Evolutionary conservation across 441 rosid species (phyloP).

Genomic region (Aquilaria agallochum): DNA sequence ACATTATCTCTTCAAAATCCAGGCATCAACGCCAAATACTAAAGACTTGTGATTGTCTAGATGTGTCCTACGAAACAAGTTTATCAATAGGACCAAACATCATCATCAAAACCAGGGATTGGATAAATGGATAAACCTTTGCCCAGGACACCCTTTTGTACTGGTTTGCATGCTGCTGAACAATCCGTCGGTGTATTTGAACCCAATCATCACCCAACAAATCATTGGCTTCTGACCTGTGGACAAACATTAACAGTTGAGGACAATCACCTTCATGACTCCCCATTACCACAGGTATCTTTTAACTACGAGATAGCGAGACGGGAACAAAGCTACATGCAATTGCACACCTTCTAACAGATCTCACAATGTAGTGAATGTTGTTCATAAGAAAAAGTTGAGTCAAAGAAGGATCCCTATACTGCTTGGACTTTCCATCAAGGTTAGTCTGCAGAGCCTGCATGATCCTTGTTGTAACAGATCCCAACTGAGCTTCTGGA

Average conservation of each 20-base stretch:
- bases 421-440: conserved; percentile 92
- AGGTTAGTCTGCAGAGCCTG: conserved; percentile 81
- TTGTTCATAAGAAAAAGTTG: conserved; percentile 93
- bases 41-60: too few species aligned
- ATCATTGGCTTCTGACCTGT: conserved; percentile 96
- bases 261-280: not conserved
- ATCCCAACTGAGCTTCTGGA: conserved; percentile 61
- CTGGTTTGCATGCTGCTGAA: conserved; percentile 94
- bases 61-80: too few species aligned
- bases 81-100: too few species aligned
- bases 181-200: conserved; percentile 90
- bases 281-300: too few species aligned
- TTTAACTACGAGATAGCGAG: too few species aligned
- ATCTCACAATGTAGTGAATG: conserved; percentile 94
- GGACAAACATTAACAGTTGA: conserved; percentile 7
- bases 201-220: conserved; percentile 97
- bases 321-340: conserved; percentile 7
- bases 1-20: too few species aligned
- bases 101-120: not conserved
- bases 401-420: conserved; percentile 85
- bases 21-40: too few species aligned
- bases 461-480: conserved; percentile 77
- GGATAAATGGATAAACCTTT: conserved; percentile 42
- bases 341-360: conserved; percentile 71
- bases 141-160: conserved; percentile 96